A percentile compares a stretch with the other conserved stretches of the same genome.
Conservation (phyloP, 106 monocot species). For the Agapanthus africanus region DNA sequence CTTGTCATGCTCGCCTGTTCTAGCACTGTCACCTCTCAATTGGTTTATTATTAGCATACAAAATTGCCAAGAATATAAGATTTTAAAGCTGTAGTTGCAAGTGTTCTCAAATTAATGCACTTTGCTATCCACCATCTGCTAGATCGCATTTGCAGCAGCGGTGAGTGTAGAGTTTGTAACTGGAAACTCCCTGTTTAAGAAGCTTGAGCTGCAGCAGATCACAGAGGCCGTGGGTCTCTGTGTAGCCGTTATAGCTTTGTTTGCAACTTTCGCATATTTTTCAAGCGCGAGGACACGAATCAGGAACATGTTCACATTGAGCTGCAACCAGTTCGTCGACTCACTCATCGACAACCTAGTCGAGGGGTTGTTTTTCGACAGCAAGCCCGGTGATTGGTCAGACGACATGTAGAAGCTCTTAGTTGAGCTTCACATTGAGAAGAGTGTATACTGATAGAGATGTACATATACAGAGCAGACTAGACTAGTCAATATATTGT, state of each 20-base stretch:
- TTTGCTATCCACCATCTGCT: too few relatives aligned
- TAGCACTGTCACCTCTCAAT: too few relatives aligned
- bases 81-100: too few relatives aligned
- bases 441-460: too few relatives aligned
- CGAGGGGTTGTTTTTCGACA: conserved; percentile 76
- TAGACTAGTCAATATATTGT: too few relatives aligned
- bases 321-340: conserved; percentile 88
- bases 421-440: not conserved
- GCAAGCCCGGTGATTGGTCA: conserved; percentile 56
- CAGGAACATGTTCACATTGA: conserved; percentile 49
- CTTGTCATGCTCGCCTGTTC: too few relatives aligned
- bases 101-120: too few relatives aligned
- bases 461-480: not conserved
- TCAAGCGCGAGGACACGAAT: conserved; percentile 56
- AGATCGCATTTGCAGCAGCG: conserved; percentile 76
- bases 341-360: conserved; percentile 83
- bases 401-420: conserved; percentile 21
- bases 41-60: too few relatives aligned
- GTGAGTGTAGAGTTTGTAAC: conserved; percentile 62
- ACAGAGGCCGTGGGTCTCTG: conserved; percentile 63
- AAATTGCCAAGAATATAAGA: too few relatives aligned
- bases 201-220: conserved; percentile 68
- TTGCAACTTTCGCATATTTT: conserved; percentile 68
- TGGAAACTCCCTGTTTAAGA: conserved; percentile 83
- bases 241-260: conserved; percentile 47